These are phyloP conservation scores for Penicillium sclerotiorum DNA, from an alignment of 2,329 filamentous ascomycete genomes.

Conservation along the genomic window DNA sequence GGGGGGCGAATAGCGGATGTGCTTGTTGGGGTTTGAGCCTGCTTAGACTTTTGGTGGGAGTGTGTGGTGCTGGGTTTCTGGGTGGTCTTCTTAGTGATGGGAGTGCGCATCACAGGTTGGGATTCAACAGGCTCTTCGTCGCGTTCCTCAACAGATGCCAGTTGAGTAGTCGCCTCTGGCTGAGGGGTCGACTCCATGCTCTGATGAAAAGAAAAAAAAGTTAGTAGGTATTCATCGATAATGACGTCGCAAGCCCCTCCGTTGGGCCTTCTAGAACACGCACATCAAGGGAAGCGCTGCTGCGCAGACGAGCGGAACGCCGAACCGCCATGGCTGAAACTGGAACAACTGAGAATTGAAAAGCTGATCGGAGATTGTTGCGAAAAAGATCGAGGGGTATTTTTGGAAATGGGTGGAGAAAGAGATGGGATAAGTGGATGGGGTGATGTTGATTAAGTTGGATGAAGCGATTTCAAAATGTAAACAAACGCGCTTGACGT, in stretches of 20 bases:
- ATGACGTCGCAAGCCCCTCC: constrained; percentile 13
- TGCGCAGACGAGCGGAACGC: constrained; percentile 45
- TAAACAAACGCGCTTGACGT: constrained; percentile 28
- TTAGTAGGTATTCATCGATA: constrained; percentile 9
- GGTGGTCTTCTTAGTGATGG: constrained; percentile 10
- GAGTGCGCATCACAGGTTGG: constrained; percentile 27
- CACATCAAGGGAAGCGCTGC: constrained; percentile 36
- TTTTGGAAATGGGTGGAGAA: constrained; percentile 1
- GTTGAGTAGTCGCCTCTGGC: constrained; percentile 31
- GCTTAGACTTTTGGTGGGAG: constrained; percentile 24
- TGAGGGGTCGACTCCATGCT: constrained; percentile 26
- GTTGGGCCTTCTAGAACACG: constrained; percentile 21
- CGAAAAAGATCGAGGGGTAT: not conserved
- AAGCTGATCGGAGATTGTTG: not conserved
- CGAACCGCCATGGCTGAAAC: constrained; percentile 38
- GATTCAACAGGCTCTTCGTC: constrained; percentile 46
- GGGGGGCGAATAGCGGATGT: constrained; percentile 69
- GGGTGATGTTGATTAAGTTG: constrained; percentile 6
- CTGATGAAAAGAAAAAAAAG: constrained; percentile 9
- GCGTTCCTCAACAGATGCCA: constrained; percentile 51
- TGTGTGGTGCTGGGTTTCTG: constrained; percentile 20
- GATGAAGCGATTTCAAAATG: constrained; percentile 6
- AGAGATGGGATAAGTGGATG: not conserved
- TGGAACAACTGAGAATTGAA: not conserved
- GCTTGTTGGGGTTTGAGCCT: constrained; percentile 47